Base-by-base conservation (phyloP, 129 eudicot species). In the Flaveria trinervia region DNA sequence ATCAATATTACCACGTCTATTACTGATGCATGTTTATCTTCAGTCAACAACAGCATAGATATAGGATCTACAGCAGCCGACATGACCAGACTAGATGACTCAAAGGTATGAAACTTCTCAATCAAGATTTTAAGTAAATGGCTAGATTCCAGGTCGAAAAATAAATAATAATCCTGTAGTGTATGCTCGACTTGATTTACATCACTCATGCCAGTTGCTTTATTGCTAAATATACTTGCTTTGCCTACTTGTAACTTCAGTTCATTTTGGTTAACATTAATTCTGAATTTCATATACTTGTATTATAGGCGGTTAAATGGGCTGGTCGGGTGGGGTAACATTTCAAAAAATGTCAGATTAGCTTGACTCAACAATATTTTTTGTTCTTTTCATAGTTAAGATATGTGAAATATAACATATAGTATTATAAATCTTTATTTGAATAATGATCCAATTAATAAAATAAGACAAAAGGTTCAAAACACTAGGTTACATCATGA, bases 81-180 rank as follows among this genome's bases (percentile, higher is more conserved):
- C 79, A 65, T 69, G 36, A 45, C 71, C 22, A 70, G 80, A 56
- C 45, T 71, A 1, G 98, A 90, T 64, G 88, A 87, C 78, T 87
- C 98, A n/a, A 79, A 83, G 96, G 98, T 90, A 87, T 71, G 86
- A 49, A 71, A 57, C 41, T 22, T 69, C n/a, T 56, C 14, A 26
- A 15, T 72, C 65, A 79, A 71, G 0, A 62, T 22, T n/a, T 3
- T 17, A 43, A 26, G n/a, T 70, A 14, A 56, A 8, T 45, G 50
- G 50, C 50, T 45, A 11, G 50, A 45, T 9, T 8, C 50, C 50
- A 8, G 50, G 10, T 45, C 14, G 3, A 36, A 45, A 45, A 45
- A 45, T 45, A 45, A 45, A 45, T 45, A 9, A 45, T 45, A 45
- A 45, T 45, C 50, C 50, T 45, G 13, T 45, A 45, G 50, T 45